Base-by-base conservation (phyloP, 2,329 filamentous ascomycete species). In the Cadophora malorum region DNA sequence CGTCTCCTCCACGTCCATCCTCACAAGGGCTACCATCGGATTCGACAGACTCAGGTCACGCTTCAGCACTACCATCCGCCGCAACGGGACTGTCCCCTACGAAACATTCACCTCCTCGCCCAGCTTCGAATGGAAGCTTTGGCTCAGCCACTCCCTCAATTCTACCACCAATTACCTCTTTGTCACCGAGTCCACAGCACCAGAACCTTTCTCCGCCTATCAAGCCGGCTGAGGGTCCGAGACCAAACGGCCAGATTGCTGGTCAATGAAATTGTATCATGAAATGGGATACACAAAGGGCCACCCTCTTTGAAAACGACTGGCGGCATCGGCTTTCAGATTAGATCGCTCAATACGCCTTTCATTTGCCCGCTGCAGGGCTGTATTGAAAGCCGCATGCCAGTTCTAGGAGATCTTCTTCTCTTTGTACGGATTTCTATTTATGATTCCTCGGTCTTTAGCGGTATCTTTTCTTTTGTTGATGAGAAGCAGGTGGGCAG, bases 161-260 rank as follows among this genome's bases (percentile, higher is more conserved):
- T 28, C 79, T 90, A 2, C 88, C 88, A 5, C 88, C 88, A 0
- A 78, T 84, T 1, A 83, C 86, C 50, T 81, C 85, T 1, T 76
- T 91, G 59, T 85, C 86, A 10, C 89, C 89, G 0, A 86, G 84
- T 52, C 83, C 85, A 1, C 83, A 82, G 16, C 81, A 84, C 66
- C 84, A 86, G 71, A 87, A 88, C 67, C 76, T 88, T 62, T 87
- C 85, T 19, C 88, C 89, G 28, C 89, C 88, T 1, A 81, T 87
- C 71, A 89, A 91, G 79, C 80, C 68, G 31, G 70, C 73, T 8
- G 75, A 77, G 3, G 74, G 72, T 33, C 65, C 64, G 21, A 66
- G 62, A 38, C 66, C 63, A 35, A 71, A 67, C 65, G 69, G 73
- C 31, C 75, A 76, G 52, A 59, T 67, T 60, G 58, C 67, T n/a